These are phyloP conservation scores for Emericellopsis cladophorae DNA, from an alignment of 2,329 filamentous ascomycete genomes.

Conservation along the genomic window DNA sequence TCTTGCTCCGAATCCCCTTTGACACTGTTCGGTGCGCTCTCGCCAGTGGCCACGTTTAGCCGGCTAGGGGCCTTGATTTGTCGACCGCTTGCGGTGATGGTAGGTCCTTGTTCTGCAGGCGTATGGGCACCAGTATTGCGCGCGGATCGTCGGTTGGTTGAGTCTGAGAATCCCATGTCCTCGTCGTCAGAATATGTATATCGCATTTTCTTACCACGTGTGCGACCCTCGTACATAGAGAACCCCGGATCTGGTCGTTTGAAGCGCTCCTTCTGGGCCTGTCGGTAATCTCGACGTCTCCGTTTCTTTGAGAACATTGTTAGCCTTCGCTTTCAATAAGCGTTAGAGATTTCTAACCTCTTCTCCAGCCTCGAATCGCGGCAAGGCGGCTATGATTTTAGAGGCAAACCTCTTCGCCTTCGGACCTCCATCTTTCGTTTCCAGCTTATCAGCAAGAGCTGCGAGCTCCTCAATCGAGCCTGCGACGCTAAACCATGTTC, in stretches of 20 bases:
- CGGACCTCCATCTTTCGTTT: constrained; percentile 63
- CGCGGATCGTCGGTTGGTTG: constrained; percentile 52
- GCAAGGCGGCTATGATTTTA: constrained; percentile 67
- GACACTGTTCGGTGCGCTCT: constrained; percentile 32
- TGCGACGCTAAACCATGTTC: constrained; percentile 87
- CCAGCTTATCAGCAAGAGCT: constrained; percentile 61
- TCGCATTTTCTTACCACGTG: constrained; percentile 87
- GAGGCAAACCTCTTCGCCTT: constrained; percentile 68
- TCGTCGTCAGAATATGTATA: constrained; percentile 94
- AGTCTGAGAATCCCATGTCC: constrained; percentile 55
- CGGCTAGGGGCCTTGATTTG: constrained; percentile 62
- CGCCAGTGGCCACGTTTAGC: constrained; percentile 45
- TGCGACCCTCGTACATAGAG: constrained; percentile 91
- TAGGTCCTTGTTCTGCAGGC: constrained; percentile 51
- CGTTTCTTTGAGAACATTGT: constrained; percentile 53
- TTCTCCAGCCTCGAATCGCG: constrained; percentile 85
- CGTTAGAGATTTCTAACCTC: constrained; percentile 44
- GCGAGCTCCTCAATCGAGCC: constrained; percentile 80
- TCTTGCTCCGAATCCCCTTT: constrained; percentile 30
- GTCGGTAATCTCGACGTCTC: constrained; percentile 81
- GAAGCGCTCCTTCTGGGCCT: constrained; percentile 76
- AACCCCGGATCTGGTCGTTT: constrained; percentile 77
- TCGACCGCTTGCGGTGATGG: constrained; percentile 74
- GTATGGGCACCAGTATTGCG: constrained; percentile 65
- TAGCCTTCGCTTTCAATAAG: background rate